Percentiles rank a stretch among this genome's conserved stretches.
Conservation (phyloP, 805 yeast species). For the Ogataea siamensis region DNA sequence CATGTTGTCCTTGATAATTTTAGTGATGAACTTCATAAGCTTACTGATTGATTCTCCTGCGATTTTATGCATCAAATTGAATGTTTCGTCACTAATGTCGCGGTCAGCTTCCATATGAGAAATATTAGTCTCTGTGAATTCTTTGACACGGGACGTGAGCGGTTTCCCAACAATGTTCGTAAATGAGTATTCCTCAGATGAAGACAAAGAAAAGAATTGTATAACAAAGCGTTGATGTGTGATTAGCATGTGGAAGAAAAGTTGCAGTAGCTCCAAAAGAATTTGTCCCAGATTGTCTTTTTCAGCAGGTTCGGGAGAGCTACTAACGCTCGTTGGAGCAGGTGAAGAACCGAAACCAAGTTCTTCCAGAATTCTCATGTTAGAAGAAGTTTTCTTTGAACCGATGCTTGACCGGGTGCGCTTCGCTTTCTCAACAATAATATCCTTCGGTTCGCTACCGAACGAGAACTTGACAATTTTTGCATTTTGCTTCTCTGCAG, state of each 20-base stretch:
- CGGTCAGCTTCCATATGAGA: conserved; percentile 31
- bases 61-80: conserved; percentile 33
- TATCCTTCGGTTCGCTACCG: conserved; percentile 20
- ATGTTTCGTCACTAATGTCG: conserved; percentile 29
- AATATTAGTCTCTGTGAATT: conserved; percentile 12
- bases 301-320: conserved; percentile 4
- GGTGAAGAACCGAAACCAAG: conserved; percentile 22
- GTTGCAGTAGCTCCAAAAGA: conserved; percentile 12
- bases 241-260: conserved; percentile 17
- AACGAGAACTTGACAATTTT: conserved; percentile 20
- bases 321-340: not conserved
- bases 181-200: conserved; percentile 39
- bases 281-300: conserved; percentile 1
- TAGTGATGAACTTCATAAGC: conserved; percentile 36
- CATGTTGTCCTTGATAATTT: conserved; percentile 36
- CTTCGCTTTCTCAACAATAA: conserved; percentile 17
- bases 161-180: conserved; percentile 40
- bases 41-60: conserved; percentile 25
- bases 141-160: conserved; percentile 22
- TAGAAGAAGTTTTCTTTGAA: conserved; percentile 15
- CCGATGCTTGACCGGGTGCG: conserved; percentile 11
- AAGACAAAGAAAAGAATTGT: conserved; percentile 43
- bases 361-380: conserved; percentile 26
- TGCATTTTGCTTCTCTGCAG: conserved; percentile 7
- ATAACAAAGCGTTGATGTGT: conserved; percentile 50